Conservation (phyloP, 2,329 filamentous ascomycete genomes). For the Xylaria sp. region DNA sequence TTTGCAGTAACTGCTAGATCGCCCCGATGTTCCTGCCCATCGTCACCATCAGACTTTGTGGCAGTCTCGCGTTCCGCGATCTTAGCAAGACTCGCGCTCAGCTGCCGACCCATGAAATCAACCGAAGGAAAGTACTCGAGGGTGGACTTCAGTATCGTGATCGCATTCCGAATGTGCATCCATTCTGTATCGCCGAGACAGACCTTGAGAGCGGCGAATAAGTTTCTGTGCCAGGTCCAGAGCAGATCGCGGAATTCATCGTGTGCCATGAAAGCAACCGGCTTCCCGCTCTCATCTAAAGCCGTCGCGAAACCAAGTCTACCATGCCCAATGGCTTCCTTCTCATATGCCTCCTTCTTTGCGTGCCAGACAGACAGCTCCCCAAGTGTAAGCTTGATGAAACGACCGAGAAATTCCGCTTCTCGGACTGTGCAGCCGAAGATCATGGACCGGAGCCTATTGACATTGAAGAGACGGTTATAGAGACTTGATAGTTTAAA, state of each 20-base stretch:
- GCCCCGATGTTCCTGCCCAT: constrained; percentile 70
- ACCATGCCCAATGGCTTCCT: constrained; percentile 75
- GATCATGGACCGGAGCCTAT: constrained; percentile 82
- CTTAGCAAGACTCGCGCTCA: constrained; percentile 71
- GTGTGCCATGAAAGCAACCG: constrained; percentile 79
- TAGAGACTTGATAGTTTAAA: constrained; percentile 89
- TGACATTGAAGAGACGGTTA: constrained; percentile 84
- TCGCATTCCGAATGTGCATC: constrained; percentile 97
- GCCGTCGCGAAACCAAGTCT: constrained; percentile 80
- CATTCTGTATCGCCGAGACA: constrained; percentile 88
- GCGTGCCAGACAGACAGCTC: constrained; percentile 88
- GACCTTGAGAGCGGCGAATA: constrained; percentile 81
- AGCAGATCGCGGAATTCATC: constrained; percentile 87
- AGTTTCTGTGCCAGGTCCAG: constrained; percentile 88
- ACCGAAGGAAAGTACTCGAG: constrained; percentile 87
- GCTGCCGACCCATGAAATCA: constrained; percentile 83
- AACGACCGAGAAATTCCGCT: constrained; percentile 91
- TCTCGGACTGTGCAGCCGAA: constrained; percentile 92
- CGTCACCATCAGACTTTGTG: constrained; percentile 59
- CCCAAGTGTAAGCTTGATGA: constrained; percentile 82
- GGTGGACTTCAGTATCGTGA: constrained; percentile 85
- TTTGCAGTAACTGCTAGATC: constrained; percentile 80
- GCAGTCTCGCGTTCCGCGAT: constrained; percentile 71
- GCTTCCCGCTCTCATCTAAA: constrained; percentile 76
- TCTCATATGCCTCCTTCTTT: constrained; percentile 80